Evolutionary conservation across 192 early-diverging fungal genomes (phyloP), one percentile per base, ranked within the genome.

Genomic region (Coemansia sp.): DNA sequence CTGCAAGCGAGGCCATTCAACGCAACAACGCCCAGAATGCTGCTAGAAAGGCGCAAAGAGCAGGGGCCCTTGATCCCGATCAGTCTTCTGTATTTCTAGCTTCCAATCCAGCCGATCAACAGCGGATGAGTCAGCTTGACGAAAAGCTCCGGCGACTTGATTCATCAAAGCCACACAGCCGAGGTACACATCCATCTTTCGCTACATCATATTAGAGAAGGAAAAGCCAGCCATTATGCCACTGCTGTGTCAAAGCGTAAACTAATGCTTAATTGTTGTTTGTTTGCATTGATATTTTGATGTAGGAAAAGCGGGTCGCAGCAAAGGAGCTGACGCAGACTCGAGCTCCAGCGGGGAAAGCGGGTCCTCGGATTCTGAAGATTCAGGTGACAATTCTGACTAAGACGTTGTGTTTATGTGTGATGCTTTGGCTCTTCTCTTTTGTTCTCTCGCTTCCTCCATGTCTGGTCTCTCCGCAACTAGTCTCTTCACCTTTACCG

Each of bases 381-480:
- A 92, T 76, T 90, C 91, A 85, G 92, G 91, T 87, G 92, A 90
- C 77, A 84, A 85, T 71, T 86, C 87, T 68, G 90, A 91, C 78
- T 91, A 87, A 81, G 61, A 63, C 71, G 59, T 70, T 68, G 40
- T 50, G 20, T 75, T 68, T 71, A 45, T 67, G 54, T 43, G 67
- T 67, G 58, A 64, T 39, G 41, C 45, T 60, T 40, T 71, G 56
- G 57, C 61, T 65, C 41, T 45, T 79, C 41, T 38, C 51, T 63
- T 75, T 76, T 70, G 65, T 76, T 66, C 72, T 62, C 60, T 77
- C 65, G 66, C 72, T 59, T 64, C 70, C 39, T 58, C 39, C 63
- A 65, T 63, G 9, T 69, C 45, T 73, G 39, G 20, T 40, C 48
- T 17, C 63, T 63, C 49, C 42, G 46, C 3, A 14, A n/a, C 46